Base-by-base conservation (phyloP, 495 filamentous ascomycete species). In the Penicillium subrubescens region DNA sequence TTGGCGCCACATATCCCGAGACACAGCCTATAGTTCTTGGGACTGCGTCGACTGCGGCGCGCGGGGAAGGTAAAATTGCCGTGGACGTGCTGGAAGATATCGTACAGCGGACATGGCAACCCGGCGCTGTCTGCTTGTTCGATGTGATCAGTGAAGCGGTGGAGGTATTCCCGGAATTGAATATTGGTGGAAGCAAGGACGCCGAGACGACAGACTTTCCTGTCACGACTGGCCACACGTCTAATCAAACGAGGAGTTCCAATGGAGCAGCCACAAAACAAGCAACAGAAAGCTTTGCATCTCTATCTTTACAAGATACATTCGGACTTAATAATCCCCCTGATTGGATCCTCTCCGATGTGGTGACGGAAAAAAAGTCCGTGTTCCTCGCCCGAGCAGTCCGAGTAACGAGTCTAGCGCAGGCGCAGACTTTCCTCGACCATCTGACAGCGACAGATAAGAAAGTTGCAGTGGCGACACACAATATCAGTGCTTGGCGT, bases 121-220 rank as follows among this genome's bases (percentile, higher is more conserved):
- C 87, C 2, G 93, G 95, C 0, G 83, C 87, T 52, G 92, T 96
- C 6, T 97, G 93, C 71, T 77, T 99, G 3, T 99, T 92, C 64
- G 93, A 97, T 61, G 82, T 95, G 3, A 84, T 97, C 44, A 92
- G 93, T 48, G 81, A 82, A 59, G 81, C 79, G 0, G 74, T 71
- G 19, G 76, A 79, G 37, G 70, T 70, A 8, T 79, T 84, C 10
- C 73, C 82, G 52, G 79, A 84, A 54, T 70, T 87, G 67, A 80
- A 77, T 54, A 78, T 82, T 31, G 79, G 77, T 8, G 73, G 71
- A 39, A 65, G 39, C 29, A 59, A 70, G 33, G 57, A 61, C 8
- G 29, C 46, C 21, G 55, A 51, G 14, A 43, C 46, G 8, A 29
- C 41, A 19, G 55, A 68, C 23, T 34, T 43, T 17, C 59, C 44